Evolutionary conservation across 83 land plant species (phyloP).

Genomic region (Picea engelmannii): DNA sequence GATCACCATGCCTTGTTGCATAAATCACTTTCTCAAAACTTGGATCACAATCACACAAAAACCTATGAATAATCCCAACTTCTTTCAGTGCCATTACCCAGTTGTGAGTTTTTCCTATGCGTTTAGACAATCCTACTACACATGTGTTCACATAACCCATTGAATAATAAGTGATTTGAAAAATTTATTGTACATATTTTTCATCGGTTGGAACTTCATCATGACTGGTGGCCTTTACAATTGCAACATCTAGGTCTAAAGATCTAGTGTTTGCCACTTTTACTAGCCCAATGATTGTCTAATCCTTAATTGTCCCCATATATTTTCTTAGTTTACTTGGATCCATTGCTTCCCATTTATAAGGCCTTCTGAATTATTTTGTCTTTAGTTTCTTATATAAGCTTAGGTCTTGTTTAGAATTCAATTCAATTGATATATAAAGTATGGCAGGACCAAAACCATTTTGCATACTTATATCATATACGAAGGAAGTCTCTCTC

Average conservation of each 20-base stretch:
- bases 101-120: constrained; percentile 51
- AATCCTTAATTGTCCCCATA: constrained; percentile 55
- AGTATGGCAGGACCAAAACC: too few relatives aligned
- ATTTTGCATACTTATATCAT: too few relatives aligned
- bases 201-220: constrained; percentile 52
- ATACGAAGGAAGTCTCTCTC: too few relatives aligned
- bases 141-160: constrained; percentile 44
- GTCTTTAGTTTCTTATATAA: too few relatives aligned
- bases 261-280: constrained; percentile 41
- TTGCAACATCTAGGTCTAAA: constrained; percentile 57
- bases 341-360: constrained; percentile 1
- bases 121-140: constrained; percentile 29
- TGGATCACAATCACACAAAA: constrained; percentile 54
- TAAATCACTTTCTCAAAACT: constrained; percentile 43
- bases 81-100: constrained; percentile 65
- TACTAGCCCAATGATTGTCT: constrained; percentile 50
- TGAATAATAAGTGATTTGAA: constrained; percentile 47
- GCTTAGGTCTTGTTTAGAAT: too few relatives aligned
- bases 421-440: too few relatives aligned
- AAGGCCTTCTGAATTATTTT: too few relatives aligned
- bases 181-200: constrained; percentile 48
- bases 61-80: constrained; percentile 51
- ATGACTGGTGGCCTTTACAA: constrained; percentile 65
- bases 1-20: constrained; percentile 37
- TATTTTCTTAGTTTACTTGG: constrained; percentile 30